phyloP scores from a whole-genome alignment of 306 rosid genomes.

The Trifolium dubium region DNA sequence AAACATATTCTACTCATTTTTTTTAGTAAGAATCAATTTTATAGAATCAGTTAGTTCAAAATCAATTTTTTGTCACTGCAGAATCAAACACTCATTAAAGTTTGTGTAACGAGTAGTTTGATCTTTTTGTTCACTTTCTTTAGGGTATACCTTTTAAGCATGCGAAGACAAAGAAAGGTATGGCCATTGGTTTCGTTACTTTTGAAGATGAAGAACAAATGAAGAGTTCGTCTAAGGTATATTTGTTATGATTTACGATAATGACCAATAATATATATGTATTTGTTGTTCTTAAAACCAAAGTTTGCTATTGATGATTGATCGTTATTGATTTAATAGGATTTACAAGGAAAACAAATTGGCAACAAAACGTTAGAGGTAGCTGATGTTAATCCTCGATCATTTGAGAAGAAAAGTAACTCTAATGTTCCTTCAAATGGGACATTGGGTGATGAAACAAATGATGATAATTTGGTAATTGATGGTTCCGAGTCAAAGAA shows the following conservation, averaged over 20 bases:
- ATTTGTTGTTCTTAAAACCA: conserved; percentile 31
- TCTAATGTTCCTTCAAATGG: conserved; percentile 47
- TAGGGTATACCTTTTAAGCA: conserved; percentile 70
- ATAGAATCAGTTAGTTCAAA: neutral
- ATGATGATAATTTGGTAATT: conserved; percentile 43
- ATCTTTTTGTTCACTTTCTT: conserved; percentile 21
- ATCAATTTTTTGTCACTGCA: neutral
- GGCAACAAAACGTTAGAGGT: conserved; percentile 73
- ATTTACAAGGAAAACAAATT: conserved; percentile 63
- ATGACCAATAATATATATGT: conserved; percentile 6
- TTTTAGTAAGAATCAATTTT: neutral
- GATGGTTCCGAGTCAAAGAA: conserved; percentile 54
- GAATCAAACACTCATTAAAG: neutral
- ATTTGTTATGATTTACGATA: conserved; percentile 4
- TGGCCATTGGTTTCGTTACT: conserved; percentile 71
- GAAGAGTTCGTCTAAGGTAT: conserved; percentile 67
- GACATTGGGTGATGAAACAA: conserved; percentile 48
- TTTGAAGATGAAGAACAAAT: conserved; percentile 76
- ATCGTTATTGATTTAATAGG: conserved; percentile 50
- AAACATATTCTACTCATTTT: too few relatives aligned
- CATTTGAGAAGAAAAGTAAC: conserved; percentile 68
- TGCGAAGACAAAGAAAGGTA: conserved; percentile 90
- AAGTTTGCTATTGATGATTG: conserved; percentile 8
- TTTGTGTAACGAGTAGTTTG: neutral
- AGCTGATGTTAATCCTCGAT: conserved; percentile 73